phyloP scores from a whole-genome alignment of 2,329 filamentous ascomycete species.

The Stachybotrys echinatus region DNA sequence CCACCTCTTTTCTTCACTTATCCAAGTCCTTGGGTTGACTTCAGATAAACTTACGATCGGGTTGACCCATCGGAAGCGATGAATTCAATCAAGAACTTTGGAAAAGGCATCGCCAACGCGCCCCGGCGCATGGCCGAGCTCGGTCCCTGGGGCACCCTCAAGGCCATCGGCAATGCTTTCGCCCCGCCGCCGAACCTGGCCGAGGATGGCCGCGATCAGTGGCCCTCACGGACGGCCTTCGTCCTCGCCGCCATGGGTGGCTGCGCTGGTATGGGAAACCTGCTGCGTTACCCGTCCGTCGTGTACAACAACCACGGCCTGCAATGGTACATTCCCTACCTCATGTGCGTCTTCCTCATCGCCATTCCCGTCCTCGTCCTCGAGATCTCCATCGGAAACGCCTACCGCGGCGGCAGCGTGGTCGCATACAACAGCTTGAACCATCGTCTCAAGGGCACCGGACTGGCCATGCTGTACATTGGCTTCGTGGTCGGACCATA shows the following conservation, averaged over 20 bases:
- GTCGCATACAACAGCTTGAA: constrained; percentile 51
- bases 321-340: constrained; percentile 56
- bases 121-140: constrained; percentile 10
- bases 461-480: constrained; percentile 46
- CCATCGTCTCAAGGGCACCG: constrained; percentile 46
- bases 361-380: constrained; percentile 46
- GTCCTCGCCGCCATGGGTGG: constrained; percentile 54
- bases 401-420: constrained; percentile 49
- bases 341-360: constrained; percentile 47
- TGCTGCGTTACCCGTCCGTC: constrained; percentile 52
- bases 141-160: constrained; percentile 11
- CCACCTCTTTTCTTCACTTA: not conserved
- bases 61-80: too few species aligned
- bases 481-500: constrained; percentile 52
- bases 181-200: constrained; percentile 30
- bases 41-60: too few species aligned
- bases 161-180: constrained; percentile 24
- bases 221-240: constrained; percentile 50
- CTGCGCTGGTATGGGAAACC: constrained; percentile 52
- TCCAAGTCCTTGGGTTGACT: not conserved
- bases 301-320: constrained; percentile 56
- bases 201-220: constrained; percentile 43
- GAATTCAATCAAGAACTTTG: constrained; percentile 6
- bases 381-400: constrained; percentile 67
- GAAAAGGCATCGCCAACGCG: constrained; percentile 1